Base-by-base conservation (phyloP, 257 asterid genomes). In the Parsonsia alboflavescens region DNA sequence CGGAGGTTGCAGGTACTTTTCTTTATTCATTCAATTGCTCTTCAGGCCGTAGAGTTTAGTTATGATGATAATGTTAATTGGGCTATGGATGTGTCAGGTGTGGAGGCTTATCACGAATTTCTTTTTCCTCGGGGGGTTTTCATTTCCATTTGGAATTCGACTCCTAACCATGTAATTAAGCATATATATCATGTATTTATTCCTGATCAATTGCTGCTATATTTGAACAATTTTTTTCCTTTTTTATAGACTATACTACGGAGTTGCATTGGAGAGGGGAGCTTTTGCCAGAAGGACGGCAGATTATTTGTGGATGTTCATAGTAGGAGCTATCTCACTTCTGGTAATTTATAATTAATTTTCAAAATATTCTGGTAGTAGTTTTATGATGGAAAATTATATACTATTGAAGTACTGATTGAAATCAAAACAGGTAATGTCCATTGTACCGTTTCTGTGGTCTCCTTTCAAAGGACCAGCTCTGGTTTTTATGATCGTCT, bases 221-320 rank as follows among this genome's bases (percentile, higher is more conserved):
- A 33, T 33, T 33, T 63, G 69, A 63, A 33, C 26, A 17, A 63
- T 63, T n/a, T n/a, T n/a, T n/a, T n/a, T n/a, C n/a, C n/a, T n/a
- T 33, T 64, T 3, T 2, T 21, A 53, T 59, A 87, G 91, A 85
- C 73, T 87, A 22, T 39, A 76, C 30, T 83, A 87, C 76, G 89
- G 89, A 70, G 85, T 83, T 77, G 76, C 78, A 44, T 70, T 87
- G 67, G 91, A 87, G 78, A 81, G 81, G 78, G 91, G 91, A 0
- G 86, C 91, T 53, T 85, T 79, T 72, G 89, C 83, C 81, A 87
- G 82, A 78, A 84, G 89, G 80, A 81, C 91, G 7, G 89, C 88
- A 57, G 89, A 87, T 65, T 78, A 80, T 48, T 71, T 82, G 11
- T 85, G 89, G 88, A 85, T 87, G 91, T 85, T 70, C 75, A 73